Evolutionary conservation across 1,284 basidiomycete genomes (phyloP).

Genomic region (Dichomitus squalens): DNA sequence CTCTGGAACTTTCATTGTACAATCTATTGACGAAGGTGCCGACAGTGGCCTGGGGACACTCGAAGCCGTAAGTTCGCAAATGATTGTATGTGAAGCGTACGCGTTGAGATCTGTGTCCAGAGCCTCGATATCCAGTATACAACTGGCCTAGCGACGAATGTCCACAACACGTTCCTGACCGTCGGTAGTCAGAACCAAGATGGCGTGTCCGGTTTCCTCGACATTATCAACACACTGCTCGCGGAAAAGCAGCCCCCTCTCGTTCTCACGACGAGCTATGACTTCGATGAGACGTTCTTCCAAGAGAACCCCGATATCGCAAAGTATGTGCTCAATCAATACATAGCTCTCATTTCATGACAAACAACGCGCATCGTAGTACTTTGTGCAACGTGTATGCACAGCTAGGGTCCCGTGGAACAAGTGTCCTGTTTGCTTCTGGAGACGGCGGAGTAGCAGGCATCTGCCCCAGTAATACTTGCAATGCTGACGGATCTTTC

Average conservation of each 20-base stretch:
- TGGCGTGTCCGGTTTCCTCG: slow-evolving; percentile 25
- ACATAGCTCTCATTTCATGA: not conserved
- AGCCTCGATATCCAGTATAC: slow-evolving; percentile 69
- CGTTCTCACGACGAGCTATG: slow-evolving; percentile 46
- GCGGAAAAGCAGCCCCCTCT: slow-evolving; percentile 31
- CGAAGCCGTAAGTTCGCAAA: slow-evolving; percentile 19
- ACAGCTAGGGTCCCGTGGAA: slow-evolving; percentile 59
- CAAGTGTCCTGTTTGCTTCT: slow-evolving; percentile 62
- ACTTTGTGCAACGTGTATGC: slow-evolving; percentile 58
- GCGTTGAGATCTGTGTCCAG: slow-evolving; percentile 38
- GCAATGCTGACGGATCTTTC: slow-evolving; percentile 41
- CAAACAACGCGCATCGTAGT: not conserved
- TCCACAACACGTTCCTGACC: slow-evolving; percentile 19
- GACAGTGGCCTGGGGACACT: not conserved
- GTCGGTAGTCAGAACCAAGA: slow-evolving; percentile 13
- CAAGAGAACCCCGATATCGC: slow-evolving; percentile 44
- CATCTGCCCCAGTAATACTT: slow-evolving; percentile 49
- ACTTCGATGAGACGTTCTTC: slow-evolving; percentile 47
- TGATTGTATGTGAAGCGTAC: slow-evolving; percentile 24
- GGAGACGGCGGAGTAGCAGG: slow-evolving; percentile 69
- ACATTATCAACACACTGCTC: slow-evolving; percentile 35
- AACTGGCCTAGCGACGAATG: slow-evolving; percentile 58
- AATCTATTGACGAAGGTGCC: too few species aligned
- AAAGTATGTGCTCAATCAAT: slow-evolving; percentile 46
- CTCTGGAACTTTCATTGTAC: slow-evolving; percentile 14